These are phyloP conservation scores for Nothophoma quercina DNA, from an alignment of 2,329 filamentous ascomycete genomes.

Conservation along the genomic window DNA sequence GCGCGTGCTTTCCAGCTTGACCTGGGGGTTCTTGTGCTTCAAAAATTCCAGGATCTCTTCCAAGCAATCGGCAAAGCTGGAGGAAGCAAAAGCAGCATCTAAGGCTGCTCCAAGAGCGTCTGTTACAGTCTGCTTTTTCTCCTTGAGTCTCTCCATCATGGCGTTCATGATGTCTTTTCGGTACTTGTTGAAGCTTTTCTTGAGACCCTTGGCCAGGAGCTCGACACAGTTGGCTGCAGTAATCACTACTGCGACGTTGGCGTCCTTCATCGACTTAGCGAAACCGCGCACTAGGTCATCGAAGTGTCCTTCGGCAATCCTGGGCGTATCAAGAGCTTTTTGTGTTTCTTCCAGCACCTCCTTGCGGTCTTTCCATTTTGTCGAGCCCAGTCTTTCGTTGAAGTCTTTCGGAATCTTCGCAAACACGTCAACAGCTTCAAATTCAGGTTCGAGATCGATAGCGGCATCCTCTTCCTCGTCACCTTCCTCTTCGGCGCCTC, in stretches of 20 bases:
- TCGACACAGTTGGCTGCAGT: slow-evolving; percentile 94
- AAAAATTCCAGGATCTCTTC: slow-evolving; percentile 88
- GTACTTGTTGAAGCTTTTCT: slow-evolving; percentile 80
- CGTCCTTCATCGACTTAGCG: slow-evolving; percentile 98
- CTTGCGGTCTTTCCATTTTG: slow-evolving; percentile 99
- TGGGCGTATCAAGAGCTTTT: slow-evolving; percentile 78
- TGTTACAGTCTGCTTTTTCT: slow-evolving; percentile 90
- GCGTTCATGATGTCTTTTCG: slow-evolving; percentile 81
- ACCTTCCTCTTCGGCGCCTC: slow-evolving; percentile 55
- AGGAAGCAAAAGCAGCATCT: slow-evolving; percentile 72
- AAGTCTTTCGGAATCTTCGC: slow-evolving; percentile 84
- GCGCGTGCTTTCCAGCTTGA: slow-evolving; percentile 93
- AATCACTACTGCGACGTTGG: slow-evolving; percentile 93
- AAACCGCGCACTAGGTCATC: slow-evolving; percentile 82
- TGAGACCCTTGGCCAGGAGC: slow-evolving; percentile 83
- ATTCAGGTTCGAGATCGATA: slow-evolving; percentile 69
- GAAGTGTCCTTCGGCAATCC: slow-evolving; percentile 91
- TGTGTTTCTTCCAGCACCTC: slow-evolving; percentile 87
- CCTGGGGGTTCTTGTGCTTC: slow-evolving; percentile 94
- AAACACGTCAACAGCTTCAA: slow-evolving; percentile 86
- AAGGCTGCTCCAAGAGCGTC: slow-evolving; percentile 88
- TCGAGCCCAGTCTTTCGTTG: slow-evolving; percentile 81
- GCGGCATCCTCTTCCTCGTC: slow-evolving; percentile 70
- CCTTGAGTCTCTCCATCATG: slow-evolving; percentile 94
- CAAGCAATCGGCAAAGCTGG: slow-evolving; percentile 82